Percentiles rank a stretch among this genome's conserved stretches.
Evolutionary conservation across 139 green algal genomes (phyloP).

Genomic region (Chlorella sp.): DNA sequence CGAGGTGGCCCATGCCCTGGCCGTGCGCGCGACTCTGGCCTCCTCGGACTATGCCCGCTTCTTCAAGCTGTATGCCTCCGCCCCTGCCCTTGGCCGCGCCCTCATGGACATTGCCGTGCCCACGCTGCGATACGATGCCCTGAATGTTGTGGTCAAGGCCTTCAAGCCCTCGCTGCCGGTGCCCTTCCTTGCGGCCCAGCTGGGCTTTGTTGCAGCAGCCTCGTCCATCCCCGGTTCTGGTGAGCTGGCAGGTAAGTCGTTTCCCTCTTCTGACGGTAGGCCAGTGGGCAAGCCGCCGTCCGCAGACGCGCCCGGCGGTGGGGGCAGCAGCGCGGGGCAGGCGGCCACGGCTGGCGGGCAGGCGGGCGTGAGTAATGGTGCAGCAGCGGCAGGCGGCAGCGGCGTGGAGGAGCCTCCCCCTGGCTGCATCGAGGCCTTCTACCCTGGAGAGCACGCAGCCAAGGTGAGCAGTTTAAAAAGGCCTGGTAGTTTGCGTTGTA

Average conservation of each 20-base stretch:
- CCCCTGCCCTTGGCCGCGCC: constrained; percentile 70
- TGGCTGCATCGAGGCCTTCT: constrained; percentile 54
- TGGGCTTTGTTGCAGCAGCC: constrained; percentile 67
- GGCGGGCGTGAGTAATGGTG: neutral
- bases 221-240: neutral
- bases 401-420: constrained; percentile 46
- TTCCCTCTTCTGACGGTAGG: neutral
- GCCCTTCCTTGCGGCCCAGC: constrained; percentile 50
- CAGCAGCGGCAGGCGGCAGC: constrained; percentile 5
- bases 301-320: neutral
- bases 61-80: constrained; percentile 75
- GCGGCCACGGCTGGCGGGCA: neutral
- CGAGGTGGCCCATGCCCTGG: constrained; percentile 69
- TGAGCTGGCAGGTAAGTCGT: constrained; percentile 15
- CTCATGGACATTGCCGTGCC: constrained; percentile 77
- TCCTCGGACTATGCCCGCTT: constrained; percentile 62
- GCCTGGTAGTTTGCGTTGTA: neutral
- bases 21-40: constrained; percentile 55
- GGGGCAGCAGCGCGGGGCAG: neutral
- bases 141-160: constrained; percentile 63
- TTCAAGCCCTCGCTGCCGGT: constrained; percentile 68
- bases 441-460: constrained; percentile 26
- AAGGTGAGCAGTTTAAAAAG: constrained; percentile 3
- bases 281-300: neutral
- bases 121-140: constrained; percentile 61